Evolutionary conservation across 805 yeast genomes (phyloP).

Genomic region (Hanseniaspora mollemarum): DNA sequence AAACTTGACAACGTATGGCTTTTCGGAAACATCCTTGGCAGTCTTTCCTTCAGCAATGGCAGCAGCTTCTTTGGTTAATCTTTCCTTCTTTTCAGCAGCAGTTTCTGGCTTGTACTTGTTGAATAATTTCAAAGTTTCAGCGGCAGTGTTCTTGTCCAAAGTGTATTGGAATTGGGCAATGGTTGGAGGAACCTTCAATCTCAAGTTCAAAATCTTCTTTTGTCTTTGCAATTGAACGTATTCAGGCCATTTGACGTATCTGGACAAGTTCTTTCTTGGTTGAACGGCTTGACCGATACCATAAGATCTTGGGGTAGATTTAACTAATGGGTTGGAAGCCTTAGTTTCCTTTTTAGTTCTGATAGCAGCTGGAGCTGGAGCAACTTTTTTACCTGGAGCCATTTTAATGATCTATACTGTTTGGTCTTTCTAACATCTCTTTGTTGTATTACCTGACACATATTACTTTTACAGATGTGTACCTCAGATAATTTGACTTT

Average conservation of each 20-base stretch:
- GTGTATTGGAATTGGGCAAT: slow-evolving; percentile 92
- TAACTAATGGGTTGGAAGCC: slow-evolving; percentile 74
- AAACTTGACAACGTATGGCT: slow-evolving; percentile 94
- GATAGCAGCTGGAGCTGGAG: slow-evolving; percentile 95
- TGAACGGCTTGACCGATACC: slow-evolving; percentile 96
- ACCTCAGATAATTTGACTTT: too few species aligned
- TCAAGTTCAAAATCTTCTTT: slow-evolving; percentile 85
- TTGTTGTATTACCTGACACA: too few species aligned
- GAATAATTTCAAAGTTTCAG: slow-evolving; percentile 91
- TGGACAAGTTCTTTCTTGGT: slow-evolving; percentile 89
- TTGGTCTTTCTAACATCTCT: background rate
- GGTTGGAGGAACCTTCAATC: slow-evolving; percentile 99
- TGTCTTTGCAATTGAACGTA: slow-evolving; percentile 98
- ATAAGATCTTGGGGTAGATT: slow-evolving; percentile 80
- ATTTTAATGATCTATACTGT: slow-evolving; percentile 18
- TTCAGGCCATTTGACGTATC: slow-evolving; percentile 99
- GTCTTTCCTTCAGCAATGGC: slow-evolving; percentile 97
- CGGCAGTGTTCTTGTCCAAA: slow-evolving; percentile 97
- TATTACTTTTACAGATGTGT: too few species aligned
- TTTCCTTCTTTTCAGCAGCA: slow-evolving; percentile 93
- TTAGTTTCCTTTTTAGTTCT: slow-evolving; percentile 46
- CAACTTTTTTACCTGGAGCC: slow-evolving; percentile 71
- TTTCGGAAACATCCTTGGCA: slow-evolving; percentile 90
- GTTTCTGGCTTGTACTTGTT: slow-evolving; percentile 99
- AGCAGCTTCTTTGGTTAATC: slow-evolving; percentile 97